Evolutionary conservation across 257 asterid species (phyloP).

Genomic region (Prunella vulgaris): DNA sequence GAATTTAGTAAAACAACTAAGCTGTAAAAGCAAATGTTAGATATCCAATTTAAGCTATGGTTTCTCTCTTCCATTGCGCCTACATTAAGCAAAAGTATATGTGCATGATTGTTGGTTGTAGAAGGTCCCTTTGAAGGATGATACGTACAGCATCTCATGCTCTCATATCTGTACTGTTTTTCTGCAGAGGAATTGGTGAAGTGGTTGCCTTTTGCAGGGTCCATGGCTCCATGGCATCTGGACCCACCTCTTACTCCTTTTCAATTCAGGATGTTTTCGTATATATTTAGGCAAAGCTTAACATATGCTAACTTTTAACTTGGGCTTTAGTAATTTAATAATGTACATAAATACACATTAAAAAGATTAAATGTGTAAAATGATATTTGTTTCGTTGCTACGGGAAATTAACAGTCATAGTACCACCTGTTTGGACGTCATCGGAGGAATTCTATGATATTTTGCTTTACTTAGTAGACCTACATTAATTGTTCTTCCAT

Average conservation of each 20-base stretch:
- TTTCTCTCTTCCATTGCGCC: background rate
- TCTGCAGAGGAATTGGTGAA: background rate
- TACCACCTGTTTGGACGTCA: conserved; percentile 8
- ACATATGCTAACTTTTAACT: background rate
- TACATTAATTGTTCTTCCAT: background rate
- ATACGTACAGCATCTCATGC: background rate
- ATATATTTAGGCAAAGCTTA: background rate
- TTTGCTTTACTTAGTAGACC: background rate
- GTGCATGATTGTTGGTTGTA: background rate
- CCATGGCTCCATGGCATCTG: background rate
- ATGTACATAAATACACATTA: background rate
- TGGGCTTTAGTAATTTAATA: background rate
- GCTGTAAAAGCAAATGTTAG: background rate
- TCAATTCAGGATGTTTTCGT: background rate
- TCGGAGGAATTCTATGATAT: background rate
- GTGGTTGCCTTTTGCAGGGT: background rate
- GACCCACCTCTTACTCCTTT: background rate
- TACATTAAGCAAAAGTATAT: background rate
- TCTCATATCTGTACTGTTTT: background rate
- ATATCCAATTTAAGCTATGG: background rate
- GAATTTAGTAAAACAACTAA: background rate
- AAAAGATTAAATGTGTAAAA: background rate
- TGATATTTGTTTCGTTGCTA: background rate
- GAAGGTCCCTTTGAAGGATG: background rate
- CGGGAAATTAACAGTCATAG: background rate